Base-by-base conservation (phyloP, 345 rosid species). In the Euphorbia peplus region DNA sequence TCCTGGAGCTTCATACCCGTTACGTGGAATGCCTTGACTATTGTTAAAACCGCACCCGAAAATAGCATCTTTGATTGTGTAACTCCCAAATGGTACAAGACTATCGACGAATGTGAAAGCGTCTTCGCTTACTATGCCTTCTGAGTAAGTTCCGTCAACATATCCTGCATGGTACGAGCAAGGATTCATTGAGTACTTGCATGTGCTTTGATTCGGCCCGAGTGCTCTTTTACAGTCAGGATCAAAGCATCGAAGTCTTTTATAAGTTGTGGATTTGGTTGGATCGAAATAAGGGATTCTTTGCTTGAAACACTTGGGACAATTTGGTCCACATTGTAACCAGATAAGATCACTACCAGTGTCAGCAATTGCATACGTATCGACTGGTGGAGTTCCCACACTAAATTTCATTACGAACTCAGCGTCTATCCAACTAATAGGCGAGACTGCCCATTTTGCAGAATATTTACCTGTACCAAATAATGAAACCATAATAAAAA, bases 271-370 rank as follows among this genome's bases (percentile, higher is more conserved):
- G 6, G 78, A 74, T 24, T 54, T 14, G 39, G 6, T 8, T 5
- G 78, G 68, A 37, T 68, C 46, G 19, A 52, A 69, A 1, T 28
- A 3, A 5, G 60, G 60, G 0, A 26, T 15, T 32, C 8, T 47
- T 44, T 69, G 73, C 28, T 35, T 35, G 71, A 21, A 74, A 47
- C 78, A 63, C 3, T 46, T 6, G 30, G 3, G 0, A 52, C 75
- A 50, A 59, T 5, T 4, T 8, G 68, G 64, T 24, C 6, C 29
- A 8, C 81, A 70, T 26, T 78, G 75, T 5, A 56, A 0, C 81
- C 81, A 70, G 14, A 29, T 51, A 28, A 78, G 47, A 12, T 18
- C 25, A 42, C 67, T 78, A 19, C 73, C 78, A 1, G 75, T 66
- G 70, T 74, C 78, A 4, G 73, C 63, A 29, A 66, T 3, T 59